Evolutionary conservation across 306 rosid genomes (phyloP).

Genomic region (Vicia villosa): DNA sequence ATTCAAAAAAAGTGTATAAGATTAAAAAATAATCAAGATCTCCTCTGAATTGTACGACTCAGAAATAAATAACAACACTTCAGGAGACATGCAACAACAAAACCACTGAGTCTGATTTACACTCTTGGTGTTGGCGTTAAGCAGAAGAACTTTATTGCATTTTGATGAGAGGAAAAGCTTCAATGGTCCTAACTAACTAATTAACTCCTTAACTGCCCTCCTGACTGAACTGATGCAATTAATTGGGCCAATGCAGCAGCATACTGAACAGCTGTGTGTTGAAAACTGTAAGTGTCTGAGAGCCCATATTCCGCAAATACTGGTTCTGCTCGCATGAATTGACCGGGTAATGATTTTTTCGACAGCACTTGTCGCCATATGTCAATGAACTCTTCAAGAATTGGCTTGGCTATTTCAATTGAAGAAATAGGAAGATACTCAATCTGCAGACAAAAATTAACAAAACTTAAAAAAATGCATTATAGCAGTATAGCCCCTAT

Average conservation of each 20-base stretch:
- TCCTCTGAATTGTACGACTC: neutral
- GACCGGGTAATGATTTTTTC: slow-evolving; percentile 88
- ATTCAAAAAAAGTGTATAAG: no score
- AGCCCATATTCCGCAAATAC: slow-evolving; percentile 76
- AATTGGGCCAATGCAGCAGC: slow-evolving; percentile 77
- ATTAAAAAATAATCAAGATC: neutral
- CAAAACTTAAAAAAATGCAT: slow-evolving; percentile 17
- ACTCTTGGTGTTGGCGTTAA: neutral
- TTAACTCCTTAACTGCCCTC: slow-evolving; percentile 56
- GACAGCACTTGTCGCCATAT: slow-evolving; percentile 72
- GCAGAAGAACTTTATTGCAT: no score
- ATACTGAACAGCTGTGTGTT: slow-evolving; percentile 89
- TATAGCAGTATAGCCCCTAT: no score
- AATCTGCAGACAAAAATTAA: slow-evolving; percentile 49
- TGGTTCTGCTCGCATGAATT: slow-evolving; percentile 75
- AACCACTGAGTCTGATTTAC: neutral
- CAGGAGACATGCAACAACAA: neutral
- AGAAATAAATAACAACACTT: neutral
- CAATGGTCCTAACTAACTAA: slow-evolving; percentile 44
- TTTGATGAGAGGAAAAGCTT: slow-evolving; percentile 12
- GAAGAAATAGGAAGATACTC: slow-evolving; percentile 91
- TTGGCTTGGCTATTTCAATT: slow-evolving; percentile 66
- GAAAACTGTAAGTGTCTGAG: slow-evolving; percentile 63
- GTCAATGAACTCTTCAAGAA: slow-evolving; percentile 78
- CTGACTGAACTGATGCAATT: slow-evolving; percentile 73